Conservation (phyloP, 1,284 basidiomycete species). For the Wallemia hederae region DNA sequence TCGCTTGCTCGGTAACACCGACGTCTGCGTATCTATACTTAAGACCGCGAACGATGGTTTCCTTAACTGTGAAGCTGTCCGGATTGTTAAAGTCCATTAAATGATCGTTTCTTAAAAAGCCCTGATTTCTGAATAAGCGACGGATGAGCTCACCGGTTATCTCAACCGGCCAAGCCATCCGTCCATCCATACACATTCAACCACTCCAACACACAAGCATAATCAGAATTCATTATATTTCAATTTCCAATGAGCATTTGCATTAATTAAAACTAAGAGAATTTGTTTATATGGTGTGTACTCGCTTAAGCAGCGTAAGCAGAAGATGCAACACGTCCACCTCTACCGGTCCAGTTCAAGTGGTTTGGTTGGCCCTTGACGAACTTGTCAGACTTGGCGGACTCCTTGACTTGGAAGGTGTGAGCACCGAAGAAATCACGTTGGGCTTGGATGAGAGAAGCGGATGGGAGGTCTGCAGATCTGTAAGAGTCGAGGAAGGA, state of each 20-base stretch:
- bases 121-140: too few species aligned
- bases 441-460: slow-evolving; percentile 67
- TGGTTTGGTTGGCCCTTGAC: slow-evolving; percentile 60
- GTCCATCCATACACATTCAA: too few species aligned
- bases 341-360: slow-evolving; percentile 36
- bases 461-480: slow-evolving; percentile 63
- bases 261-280: not conserved
- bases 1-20: not conserved
- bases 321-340: slow-evolving; percentile 71
- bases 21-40: not conserved
- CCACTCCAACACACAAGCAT: not conserved
- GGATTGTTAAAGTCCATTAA: not conserved
- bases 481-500: slow-evolving; percentile 97
- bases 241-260: not conserved
- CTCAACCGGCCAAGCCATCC: too few species aligned
- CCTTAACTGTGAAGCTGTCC: not conserved
- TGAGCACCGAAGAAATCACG: slow-evolving; percentile 76
- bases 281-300: not conserved
- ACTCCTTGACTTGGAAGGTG: slow-evolving; percentile 70
- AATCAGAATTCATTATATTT: not conserved
- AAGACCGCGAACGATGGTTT: not conserved
- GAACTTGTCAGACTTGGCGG: slow-evolving; percentile 58
- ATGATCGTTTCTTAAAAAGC: too few species aligned
- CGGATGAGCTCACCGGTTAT: too few species aligned
- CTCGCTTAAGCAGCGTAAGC: slow-evolving; percentile 53